These are phyloP conservation scores for Rosa multiflora DNA, from an alignment of 306 rosid genomes.

Conservation along the genomic window DNA sequence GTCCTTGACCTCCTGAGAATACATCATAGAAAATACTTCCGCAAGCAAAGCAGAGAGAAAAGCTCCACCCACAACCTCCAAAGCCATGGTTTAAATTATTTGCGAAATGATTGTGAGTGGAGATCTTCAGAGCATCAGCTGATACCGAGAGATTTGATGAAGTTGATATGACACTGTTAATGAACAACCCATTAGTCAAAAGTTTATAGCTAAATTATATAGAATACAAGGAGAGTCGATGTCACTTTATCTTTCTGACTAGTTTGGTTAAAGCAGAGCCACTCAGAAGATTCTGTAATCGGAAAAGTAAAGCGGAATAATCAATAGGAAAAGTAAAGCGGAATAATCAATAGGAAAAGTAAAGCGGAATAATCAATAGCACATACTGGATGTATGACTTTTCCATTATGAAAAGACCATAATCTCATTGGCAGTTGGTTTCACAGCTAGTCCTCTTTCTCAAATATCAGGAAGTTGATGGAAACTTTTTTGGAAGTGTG, in stretches of 20 bases:
- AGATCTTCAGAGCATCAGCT: background rate
- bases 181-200: background rate
- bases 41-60: slow-evolving; percentile 28
- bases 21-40: slow-evolving; percentile 11
- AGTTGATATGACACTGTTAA: background rate
- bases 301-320: background rate
- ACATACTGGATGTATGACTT: no score
- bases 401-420: background rate
- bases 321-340: background rate
- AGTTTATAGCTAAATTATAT: background rate
- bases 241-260: background rate
- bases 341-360: no score
- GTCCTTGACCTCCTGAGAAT: no score
- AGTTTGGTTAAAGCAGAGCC: background rate
- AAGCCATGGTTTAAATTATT: background rate
- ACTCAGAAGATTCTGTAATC: background rate
- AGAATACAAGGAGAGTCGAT: no score
- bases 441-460: background rate
- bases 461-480: background rate
- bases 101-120: background rate
- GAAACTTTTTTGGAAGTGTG: no score
- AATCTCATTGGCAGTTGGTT: background rate
- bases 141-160: background rate
- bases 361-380: background rate
- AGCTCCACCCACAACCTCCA: slow-evolving; percentile 7